Evolutionary conservation across 441 rosid species (phyloP), one percentile per base, ranked within the genome.

Genomic region (Adansonia rubrostipa): DNA sequence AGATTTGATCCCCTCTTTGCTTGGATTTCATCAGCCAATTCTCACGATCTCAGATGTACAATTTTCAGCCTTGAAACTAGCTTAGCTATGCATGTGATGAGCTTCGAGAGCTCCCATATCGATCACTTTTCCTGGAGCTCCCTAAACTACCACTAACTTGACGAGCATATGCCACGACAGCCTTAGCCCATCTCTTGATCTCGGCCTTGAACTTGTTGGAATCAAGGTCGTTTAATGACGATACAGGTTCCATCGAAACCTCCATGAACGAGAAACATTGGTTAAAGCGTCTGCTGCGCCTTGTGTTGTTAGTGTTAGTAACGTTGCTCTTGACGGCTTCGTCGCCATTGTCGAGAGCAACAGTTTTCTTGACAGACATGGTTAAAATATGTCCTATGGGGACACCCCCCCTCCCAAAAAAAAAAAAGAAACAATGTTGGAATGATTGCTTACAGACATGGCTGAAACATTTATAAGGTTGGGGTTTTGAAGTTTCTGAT

Each of bases 131-230:
- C 73, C 83, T 83, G 1, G 89, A 71, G 80, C 86, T 84, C 28
- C 85, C 50, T 0, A 75, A 44, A 8, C 62, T 45, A n/a, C 89
- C 86, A 53, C 97, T 93, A 63, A 93, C 92, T 81, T 95, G 97
- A 48, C 95, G 94, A 71, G 93, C 98, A 54, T 93, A 91, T 5
- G 82, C 83, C 8, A 80, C 99, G 1, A 93, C 96, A 71, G 91
- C 89, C 82, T 89, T 95, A 9, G 98, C 92, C 99, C 99, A 95
- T 78, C 88, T 91, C 63, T 58, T 82, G 57, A 95, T 95, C 76
- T 87, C 97, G 8, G 51, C 84, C 85, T 95, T 95, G 19, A 95
- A 76, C 88, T 88, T 90, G 50, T 76, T 80, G 0, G 98, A 92
- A 84, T 93, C 95, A 71, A 84, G 66, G 10, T 88, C 86, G 15